Base-by-base conservation (phyloP, 768 basidiomycete species). In the Panellus pusillus region DNA sequence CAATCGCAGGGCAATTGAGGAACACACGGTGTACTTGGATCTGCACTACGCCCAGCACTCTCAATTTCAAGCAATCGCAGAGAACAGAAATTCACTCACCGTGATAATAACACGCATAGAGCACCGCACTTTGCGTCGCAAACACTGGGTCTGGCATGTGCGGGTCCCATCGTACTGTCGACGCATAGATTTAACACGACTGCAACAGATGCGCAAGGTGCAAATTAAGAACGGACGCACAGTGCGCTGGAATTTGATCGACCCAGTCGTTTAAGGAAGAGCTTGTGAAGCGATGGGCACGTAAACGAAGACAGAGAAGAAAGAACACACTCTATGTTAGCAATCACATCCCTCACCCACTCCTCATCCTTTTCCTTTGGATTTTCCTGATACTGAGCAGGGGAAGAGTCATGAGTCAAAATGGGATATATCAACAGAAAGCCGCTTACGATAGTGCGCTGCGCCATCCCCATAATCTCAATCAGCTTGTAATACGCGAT, bases 21-120 rank as follows among this genome's bases (percentile, higher is more conserved):
- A 86, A 88, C 1, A 83, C 82, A 27, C 86, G 74, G 66, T 89
- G 88, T 37, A 87, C 73, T 40, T 79, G 68, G 59, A 89, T 88
- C 64, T 83, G 78, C 31, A 67, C 49, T 49, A 20, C 3, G 32
- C 3, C 14, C 7, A 24, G 24, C 24, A 19, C 2, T 12, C 6
- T 15, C 20, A 11, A 28, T 19, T 27, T 19, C 32, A 40, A 11
- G 5, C 3, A 9, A 24, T 13, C 6, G 18, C 2, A 37, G 13
- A 28, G 27, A 50, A 9, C 3, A 24, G 27, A 35, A 17, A 42
- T 11, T 27, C 1, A 19, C 37, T 18, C 20, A 42, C 38, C 46
- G 12, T 63, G 55, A 47, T 70, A 62, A 41, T 55, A 65, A 9
- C 31, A 45, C n/a, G 50, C 42, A 24, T 57, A 58, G 14, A 65